Percentiles rank a stretch among this genome's conserved stretches.
These are phyloP conservation scores for Sporisorium iseilematis-ciliati DNA, from an alignment of 1,284 basidiomycete species.

Conservation along the genomic window DNA sequence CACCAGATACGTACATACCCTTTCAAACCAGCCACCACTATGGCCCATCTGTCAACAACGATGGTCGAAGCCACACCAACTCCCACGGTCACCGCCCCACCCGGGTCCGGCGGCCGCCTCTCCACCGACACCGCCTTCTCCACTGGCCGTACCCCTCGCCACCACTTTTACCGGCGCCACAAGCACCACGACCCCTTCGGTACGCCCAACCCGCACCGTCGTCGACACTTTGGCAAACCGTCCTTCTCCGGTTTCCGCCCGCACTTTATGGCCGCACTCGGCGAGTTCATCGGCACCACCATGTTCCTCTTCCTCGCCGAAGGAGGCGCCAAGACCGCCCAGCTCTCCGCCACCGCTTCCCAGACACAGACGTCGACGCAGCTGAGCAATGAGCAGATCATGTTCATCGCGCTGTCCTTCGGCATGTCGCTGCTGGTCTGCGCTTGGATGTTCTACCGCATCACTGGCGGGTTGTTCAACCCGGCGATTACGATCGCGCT, in stretches of 20 bases:
- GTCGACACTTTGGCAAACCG: slow-evolving; percentile 32
- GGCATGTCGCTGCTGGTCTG: slow-evolving; percentile 55
- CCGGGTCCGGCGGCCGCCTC: slow-evolving; percentile 17
- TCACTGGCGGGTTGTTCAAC: slow-evolving; percentile 77
- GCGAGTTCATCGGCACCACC: slow-evolving; percentile 51
- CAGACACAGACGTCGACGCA: slow-evolving; percentile 27
- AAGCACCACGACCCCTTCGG: slow-evolving; percentile 7
- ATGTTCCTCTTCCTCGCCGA: slow-evolving; percentile 58
- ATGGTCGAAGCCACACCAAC: slow-evolving; percentile 13
- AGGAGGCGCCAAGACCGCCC: slow-evolving; percentile 53
- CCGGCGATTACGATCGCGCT: slow-evolving; percentile 72
- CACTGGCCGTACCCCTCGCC: not conserved
- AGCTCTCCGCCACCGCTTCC: slow-evolving; percentile 20
- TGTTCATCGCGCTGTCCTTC: slow-evolving; percentile 57
- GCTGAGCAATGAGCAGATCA: slow-evolving; percentile 50
- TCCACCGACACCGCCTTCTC: slow-evolving; percentile 30
- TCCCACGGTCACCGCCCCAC: not conserved
- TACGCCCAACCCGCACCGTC: not conserved
- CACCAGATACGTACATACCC: not conserved
- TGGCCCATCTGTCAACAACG: slow-evolving; percentile 13
- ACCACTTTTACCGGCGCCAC: slow-evolving; percentile 2
- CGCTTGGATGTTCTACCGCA: slow-evolving; percentile 79
- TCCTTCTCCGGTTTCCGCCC: slow-evolving; percentile 31
- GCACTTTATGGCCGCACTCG: slow-evolving; percentile 45
- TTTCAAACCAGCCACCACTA: not conserved